Base-by-base conservation (phyloP, 2,329 filamentous ascomycete genomes). In the Parastagonospora avenae region DNA sequence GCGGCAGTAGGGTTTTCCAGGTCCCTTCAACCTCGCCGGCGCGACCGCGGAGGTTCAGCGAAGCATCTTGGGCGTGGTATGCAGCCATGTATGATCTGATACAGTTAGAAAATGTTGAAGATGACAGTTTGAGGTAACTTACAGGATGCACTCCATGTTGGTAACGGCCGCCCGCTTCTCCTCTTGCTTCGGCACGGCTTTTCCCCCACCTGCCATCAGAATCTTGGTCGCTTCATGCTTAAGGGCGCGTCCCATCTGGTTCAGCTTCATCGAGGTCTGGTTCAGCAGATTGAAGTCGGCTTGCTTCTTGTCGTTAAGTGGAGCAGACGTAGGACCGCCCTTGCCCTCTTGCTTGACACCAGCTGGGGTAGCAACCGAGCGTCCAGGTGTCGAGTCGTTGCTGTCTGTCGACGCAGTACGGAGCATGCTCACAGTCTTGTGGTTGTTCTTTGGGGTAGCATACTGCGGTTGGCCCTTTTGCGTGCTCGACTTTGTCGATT, bases 101-200 rank as follows among this genome's bases (percentile, higher is more conserved):
- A 7, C 10, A 33, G 46, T 70, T 50, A 71, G 65, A 52, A 52
- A 24, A n/a, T 24, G 11, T 15, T 9, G 19, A 24, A 24, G 5
- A 11, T 19, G 2, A 3, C n/a, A 3, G 2, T 14, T 6, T n/a
- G 14, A 4, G 1, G 8, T 11, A 1, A 54, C 68, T 59, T 62
- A 76, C 57, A 80, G 52, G 28, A 80, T 72, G 37, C 76, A 78
- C 53, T 80, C 78, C n/a, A 80, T 42, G 28, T 72, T 68, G 40
- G 72, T 75, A 30, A 77, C 68, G 4, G 78, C 77, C 3, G 65
- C 70, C 7, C 66, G 67, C 56, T 74, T 73, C 37, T 66, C 60
- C 24, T 76, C 72, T 15, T 67, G 60, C 32, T 72, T 67, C 2
- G 48, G 67, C 29, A 63, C 43, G 30, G 66, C 62, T 9, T 56